Conservation (phyloP, 75 land plant genomes). For the Azolla pinnata region DNA sequence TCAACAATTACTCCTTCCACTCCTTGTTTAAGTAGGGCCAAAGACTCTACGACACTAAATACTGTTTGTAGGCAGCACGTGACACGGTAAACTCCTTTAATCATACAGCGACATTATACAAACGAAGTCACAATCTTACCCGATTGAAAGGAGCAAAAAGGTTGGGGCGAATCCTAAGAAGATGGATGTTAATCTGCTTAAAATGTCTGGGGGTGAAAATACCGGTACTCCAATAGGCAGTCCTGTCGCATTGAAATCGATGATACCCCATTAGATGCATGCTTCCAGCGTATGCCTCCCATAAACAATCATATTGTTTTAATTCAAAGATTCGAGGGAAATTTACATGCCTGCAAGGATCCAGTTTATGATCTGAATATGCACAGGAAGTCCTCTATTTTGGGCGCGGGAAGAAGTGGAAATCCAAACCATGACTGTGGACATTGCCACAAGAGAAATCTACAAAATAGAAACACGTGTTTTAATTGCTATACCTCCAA, state of each 20-base stretch:
- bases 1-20: too few species aligned
- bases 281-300: too few species aligned
- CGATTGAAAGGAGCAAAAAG: slow-evolving; percentile 83
- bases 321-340: too few species aligned
- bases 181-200: slow-evolving; percentile 65
- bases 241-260: slow-evolving; percentile 43
- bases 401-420: slow-evolving; percentile 66
- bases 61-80: too few species aligned
- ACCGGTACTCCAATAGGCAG: slow-evolving; percentile 57
- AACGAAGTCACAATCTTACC: slow-evolving; percentile 49
- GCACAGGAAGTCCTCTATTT: slow-evolving; percentile 47
- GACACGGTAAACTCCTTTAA: too few species aligned
- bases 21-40: too few species aligned
- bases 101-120: too few species aligned
- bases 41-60: too few species aligned
- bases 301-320: too few species aligned
- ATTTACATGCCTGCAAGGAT: slow-evolving; percentile 23
- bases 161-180: slow-evolving; percentile 89
- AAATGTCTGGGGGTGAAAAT: slow-evolving; percentile 46
- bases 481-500: background rate
- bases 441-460: slow-evolving; percentile 48
- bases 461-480: slow-evolving; percentile 9
- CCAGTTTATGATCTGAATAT: slow-evolving; percentile 80
- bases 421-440: slow-evolving; percentile 67
- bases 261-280: too few species aligned